Base-by-base conservation (phyloP, 208 protist species). In the Naegleria lovaniensis region DNA sequence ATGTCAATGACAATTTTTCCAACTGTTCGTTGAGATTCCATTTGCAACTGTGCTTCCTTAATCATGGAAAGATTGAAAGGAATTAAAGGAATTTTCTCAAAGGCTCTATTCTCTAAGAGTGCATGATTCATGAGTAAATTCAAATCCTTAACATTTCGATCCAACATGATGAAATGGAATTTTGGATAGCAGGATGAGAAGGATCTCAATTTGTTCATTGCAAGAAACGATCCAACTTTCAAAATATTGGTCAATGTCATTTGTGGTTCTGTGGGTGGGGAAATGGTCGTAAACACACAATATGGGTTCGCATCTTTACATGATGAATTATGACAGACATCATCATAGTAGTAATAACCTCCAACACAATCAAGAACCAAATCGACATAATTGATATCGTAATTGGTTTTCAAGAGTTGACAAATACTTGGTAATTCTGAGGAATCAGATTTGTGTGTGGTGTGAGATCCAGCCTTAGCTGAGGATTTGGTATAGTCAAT, bases 1-100 rank as follows among this genome's bases (percentile, higher is more conserved):
- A 79, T 79, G 67, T 79, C 67, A 79, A 79, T 79, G 29, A 79
- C n/a, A 9, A 79, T 79, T 36, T 79, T 79, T 36, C 67, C 67
- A 25, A 36, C 67, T 36, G 67, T 79, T 79, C 67, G 25, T 36
- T 79, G 16, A 36, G 67, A 79, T 36, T 29, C 25, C 16, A 79
- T 79, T 36, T 36, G 29, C n/a, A 36, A 36, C 0, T 36, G 29
- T 36, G 29, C 67, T 36, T 79, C 67, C 16, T 79, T 79, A 2
- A 33, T 36, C 25, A 36, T 36, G 25, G 7, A 25, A 25, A 79
- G 25, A 36, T 4, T 36, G 29, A 79, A 79, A 36, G 16, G 67
- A 9, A 7, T 29, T 0, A 79, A 9, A 79, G 67, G 67, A 19
- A 79, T 36, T 36, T 13, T 36, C 36, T 79, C 25, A 33, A 36